phyloP scores from a whole-genome alignment of 352 stramenopile species.

The Pythium rhizo-oryzae region DNA sequence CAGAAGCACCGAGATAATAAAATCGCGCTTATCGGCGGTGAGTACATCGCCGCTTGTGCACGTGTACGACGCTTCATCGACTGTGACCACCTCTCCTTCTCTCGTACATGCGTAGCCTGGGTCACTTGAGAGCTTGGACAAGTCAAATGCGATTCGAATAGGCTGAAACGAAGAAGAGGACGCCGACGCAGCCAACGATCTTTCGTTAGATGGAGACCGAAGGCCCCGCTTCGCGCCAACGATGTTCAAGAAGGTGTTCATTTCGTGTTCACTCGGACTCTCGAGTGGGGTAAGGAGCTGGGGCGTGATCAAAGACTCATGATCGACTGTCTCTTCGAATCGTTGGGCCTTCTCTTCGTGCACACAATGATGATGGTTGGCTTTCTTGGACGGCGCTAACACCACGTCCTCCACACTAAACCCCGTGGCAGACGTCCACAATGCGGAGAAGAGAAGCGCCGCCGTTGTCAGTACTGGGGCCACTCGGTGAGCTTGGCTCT shows the following conservation, averaged over 20 bases:
- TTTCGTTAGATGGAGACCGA: conserved; percentile 14
- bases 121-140: conserved; percentile 79
- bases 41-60: conserved; percentile 61
- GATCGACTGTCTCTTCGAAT: conserved; percentile 52
- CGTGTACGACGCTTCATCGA: conserved; percentile 53
- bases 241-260: conserved; percentile 43
- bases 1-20: conserved; percentile 67
- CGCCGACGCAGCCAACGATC: conserved; percentile 35
- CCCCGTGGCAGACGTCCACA: background rate
- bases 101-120: conserved; percentile 60
- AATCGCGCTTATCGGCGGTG: conserved; percentile 67
- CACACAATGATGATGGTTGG: conserved; percentile 62
- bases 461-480: background rate
- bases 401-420: background rate
- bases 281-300: conserved; percentile 37
- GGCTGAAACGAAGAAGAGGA: conserved; percentile 49
- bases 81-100: conserved; percentile 47
- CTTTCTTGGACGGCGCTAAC: background rate
- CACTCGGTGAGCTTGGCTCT: background rate
- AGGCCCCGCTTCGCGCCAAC: conserved; percentile 35
- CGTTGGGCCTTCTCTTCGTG: conserved; percentile 64
- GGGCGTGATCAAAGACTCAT: conserved; percentile 33
- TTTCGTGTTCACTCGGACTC: conserved; percentile 22
- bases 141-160: conserved; percentile 78
- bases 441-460: background rate